Percentiles rank a stretch among this genome's conserved stretches.
Evolutionary conservation across 148 eudicot species (phyloP).

Genomic region (Silene latifolia): DNA sequence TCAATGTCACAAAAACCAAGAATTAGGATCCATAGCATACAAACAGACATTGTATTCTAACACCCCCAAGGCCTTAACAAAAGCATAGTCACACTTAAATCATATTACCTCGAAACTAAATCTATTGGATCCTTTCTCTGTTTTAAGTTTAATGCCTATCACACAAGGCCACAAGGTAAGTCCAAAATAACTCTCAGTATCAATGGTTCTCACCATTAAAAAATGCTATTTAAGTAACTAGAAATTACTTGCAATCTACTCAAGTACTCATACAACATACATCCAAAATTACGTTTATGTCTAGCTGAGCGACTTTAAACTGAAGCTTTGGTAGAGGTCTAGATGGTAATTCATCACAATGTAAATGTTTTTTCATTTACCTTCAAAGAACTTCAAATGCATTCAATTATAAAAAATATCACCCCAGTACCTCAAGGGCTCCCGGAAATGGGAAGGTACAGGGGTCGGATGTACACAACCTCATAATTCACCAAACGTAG

Average conservation of each 20-base stretch:
- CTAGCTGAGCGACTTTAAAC: neutral
- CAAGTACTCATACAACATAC: neutral
- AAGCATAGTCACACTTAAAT: neutral
- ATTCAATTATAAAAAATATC: neutral
- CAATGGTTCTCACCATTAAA: neutral
- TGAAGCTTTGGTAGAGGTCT: neutral
- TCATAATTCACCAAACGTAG: neutral
- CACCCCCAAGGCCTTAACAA: neutral
- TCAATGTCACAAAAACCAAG: neutral
- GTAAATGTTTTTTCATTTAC: neutral
- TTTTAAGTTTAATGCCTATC: neutral
- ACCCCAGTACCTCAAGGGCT: neutral
- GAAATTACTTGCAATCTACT: neutral
- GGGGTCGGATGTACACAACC: neutral
- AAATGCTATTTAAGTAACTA: neutral
- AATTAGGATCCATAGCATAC: neutral
- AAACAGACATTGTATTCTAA: neutral
- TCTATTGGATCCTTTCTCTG: neutral
- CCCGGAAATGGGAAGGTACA: neutral
- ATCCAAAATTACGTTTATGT: neutral
- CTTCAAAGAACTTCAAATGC: neutral
- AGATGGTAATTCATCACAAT: neutral
- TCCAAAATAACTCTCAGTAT: neutral
- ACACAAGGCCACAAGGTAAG: neutral
- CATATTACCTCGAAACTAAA: neutral